Conservation (phyloP, 2,329 filamentous ascomycete species). For the Escovopsis sp. region DNA sequence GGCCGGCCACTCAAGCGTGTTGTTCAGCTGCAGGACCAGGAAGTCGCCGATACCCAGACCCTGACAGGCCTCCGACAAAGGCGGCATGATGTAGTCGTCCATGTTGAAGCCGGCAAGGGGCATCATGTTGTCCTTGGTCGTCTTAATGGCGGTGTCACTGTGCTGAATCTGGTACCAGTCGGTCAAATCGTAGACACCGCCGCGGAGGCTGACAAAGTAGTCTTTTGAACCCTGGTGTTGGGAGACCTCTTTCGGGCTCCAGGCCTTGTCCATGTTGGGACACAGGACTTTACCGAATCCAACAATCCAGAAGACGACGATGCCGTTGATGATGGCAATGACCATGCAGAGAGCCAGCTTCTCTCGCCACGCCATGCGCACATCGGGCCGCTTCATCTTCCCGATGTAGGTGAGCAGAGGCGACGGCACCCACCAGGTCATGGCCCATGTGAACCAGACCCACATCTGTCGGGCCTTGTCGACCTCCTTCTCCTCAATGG, state of each 20-base stretch:
- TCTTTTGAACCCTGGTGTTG: slow-evolving; percentile 58
- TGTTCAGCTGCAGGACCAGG: slow-evolving; percentile 46
- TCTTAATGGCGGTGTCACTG: slow-evolving; percentile 53
- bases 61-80: slow-evolving; percentile 58
- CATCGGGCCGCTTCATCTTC: slow-evolving; percentile 92
- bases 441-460: slow-evolving; percentile 67
- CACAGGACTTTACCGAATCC: slow-evolving; percentile 73
- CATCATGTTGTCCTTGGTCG: slow-evolving; percentile 50
- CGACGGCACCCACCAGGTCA: slow-evolving; percentile 93
- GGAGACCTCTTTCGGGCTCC: slow-evolving; percentile 54
- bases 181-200: slow-evolving; percentile 80
- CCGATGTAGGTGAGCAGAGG: slow-evolving; percentile 65
- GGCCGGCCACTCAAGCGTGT: slow-evolving; percentile 35
- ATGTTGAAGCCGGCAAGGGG: slow-evolving; percentile 65
- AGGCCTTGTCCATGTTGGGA: slow-evolving; percentile 83
- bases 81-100: slow-evolving; percentile 73
- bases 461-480: slow-evolving; percentile 54
- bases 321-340: slow-evolving; percentile 66
- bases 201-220: slow-evolving; percentile 76
- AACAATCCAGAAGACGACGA: slow-evolving; percentile 85
- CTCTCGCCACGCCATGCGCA: slow-evolving; percentile 94
- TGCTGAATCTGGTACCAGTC: slow-evolving; percentile 80
- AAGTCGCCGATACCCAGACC: slow-evolving; percentile 49
- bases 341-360: slow-evolving; percentile 72
- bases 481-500: slow-evolving; percentile 55